A percentile compares a stretch with the other conserved stretches of the same genome.
phyloP scores from a whole-genome alignment of 139 green algal species.

The Chlorella vulgaris region DNA sequence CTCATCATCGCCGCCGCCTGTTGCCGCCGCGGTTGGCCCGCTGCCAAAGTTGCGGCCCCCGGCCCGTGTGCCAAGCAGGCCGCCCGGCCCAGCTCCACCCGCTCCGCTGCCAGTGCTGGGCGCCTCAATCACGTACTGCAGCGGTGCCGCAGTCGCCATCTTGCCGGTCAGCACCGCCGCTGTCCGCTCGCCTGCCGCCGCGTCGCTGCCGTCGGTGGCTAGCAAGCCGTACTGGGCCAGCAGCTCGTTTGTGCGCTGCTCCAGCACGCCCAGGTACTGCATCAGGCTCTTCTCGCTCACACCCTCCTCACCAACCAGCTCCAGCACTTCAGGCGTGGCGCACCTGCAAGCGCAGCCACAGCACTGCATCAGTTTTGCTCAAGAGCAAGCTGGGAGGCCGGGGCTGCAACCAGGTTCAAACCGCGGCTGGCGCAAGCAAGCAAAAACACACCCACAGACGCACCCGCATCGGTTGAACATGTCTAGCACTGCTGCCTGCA shows the following conservation, averaged over 20 bases:
- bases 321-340: conserved; percentile 69
- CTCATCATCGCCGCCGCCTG: neutral
- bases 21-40: neutral
- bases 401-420: too few species aligned
- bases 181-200: neutral
- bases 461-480: conserved; percentile 63
- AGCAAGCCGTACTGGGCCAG: conserved; percentile 57
- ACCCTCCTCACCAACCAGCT: conserved; percentile 65
- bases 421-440: too few species aligned
- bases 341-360: conserved; percentile 52
- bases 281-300: conserved; percentile 84
- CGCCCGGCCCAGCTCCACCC: neutral
- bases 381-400: neutral
- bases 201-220: neutral
- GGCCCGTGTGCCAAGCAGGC: neutral
- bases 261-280: conserved; percentile 87
- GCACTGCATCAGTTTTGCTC: neutral
- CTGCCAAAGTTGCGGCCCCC: neutral
- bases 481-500: conserved; percentile 54
- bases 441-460: too few species aligned
- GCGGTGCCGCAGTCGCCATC: neutral
- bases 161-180: neutral
- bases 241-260: conserved; percentile 89
- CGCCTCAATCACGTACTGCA: conserved; percentile 26
- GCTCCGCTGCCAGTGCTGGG: neutral